Base-by-base conservation (phyloP, 768 basidiomycete genomes). In the Galerina marginata region DNA sequence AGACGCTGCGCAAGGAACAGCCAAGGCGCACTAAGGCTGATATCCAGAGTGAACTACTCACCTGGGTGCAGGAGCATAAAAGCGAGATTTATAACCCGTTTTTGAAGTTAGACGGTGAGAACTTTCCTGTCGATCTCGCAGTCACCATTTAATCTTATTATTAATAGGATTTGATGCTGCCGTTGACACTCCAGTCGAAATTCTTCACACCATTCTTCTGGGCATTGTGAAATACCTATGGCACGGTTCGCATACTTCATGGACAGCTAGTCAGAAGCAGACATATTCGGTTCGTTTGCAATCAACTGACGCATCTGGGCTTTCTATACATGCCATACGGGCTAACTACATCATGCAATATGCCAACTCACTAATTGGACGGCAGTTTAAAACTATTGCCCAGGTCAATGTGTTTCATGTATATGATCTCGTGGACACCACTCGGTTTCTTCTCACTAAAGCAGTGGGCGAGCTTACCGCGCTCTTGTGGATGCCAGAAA, bases 181-280 rank as follows among this genome's bases (percentile, higher is more conserved):
- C 4, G 40, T 63, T 39, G 74, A 79, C 65, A 78, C 76, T 1
- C 76, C 80, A 1, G 68, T 79, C 6, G 80, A 83, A 67, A 67
- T 81, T 4, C 73, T 83, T 0, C 81, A 83, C 58, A 80, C 79
- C 2, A 69, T 78, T 26, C 68, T 82, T 1, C 73, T 82, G 10
- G 81, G 81, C 0, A 56, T 77, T 37, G 70, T 74, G 16, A 82
- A 82, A 60, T 82, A 82, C 65, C 40, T 72, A 0, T 83, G 80
- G 81, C 72, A 77, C 59, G 57, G 56, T 5, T 67, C 71, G 0
- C 69, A 76, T 50, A 72, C 70, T 6, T n/a, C 58, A 3, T 77
- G 75, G 76, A 72, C 65, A 9, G 51, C 61, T 2, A 59, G 53
- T 3, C 60, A 74, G 26, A 65, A 76, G 49, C 58, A 62, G 7